Base-by-base conservation (phyloP, 2,329 filamentous ascomycete species). In the Fusarium mexicanum region DNA sequence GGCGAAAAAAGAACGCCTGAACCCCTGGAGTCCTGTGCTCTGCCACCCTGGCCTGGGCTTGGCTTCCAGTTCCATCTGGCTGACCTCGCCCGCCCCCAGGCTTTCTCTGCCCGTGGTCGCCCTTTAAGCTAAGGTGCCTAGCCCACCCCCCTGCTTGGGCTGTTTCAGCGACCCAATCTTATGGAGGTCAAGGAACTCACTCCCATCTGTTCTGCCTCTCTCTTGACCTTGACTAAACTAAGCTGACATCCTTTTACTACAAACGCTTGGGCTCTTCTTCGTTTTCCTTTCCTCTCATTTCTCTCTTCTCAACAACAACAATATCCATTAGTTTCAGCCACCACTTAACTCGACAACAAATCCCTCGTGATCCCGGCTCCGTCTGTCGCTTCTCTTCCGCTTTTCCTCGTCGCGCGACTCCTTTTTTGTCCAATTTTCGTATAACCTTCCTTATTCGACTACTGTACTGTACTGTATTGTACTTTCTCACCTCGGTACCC, bases 231-330 rank as follows among this genome's bases (percentile, higher is more conserved):
- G 22, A 50, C 60, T 58, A 50, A 53, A 67, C 35, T 48, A 69
- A 69, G 67, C 72, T 72, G 71, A 69, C 72, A 74, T 74, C 62
- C 59, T 73, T 60, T 70, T 68, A 48, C 46, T 64, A 48, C 51
- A 41, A 41, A 70, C 70, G 65, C 64, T 66, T 65, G 61, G 53
- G 63, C 65, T 69, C 68, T 75, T 72, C 60, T 43, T 50, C 59
- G 58, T 51, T 61, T 71, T 72, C 59, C 54, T 61, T 70, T 46
- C 61, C 11, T 73, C 66, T 73, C 60, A 71, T 75, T 73, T 71
- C 73, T 75, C 61, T 71, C 67, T 55, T 68, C 60, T 75, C 68
- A 72, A 61, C 70, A 46, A 40, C 51, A 29, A 55, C 51, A 40
- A 38, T 51, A 73, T 73, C 55, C 44, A 51, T 51, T 71, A 61